phyloP scores from a whole-genome alignment of 495 filamentous ascomycete species.

The Aspergillus steynii region DNA sequence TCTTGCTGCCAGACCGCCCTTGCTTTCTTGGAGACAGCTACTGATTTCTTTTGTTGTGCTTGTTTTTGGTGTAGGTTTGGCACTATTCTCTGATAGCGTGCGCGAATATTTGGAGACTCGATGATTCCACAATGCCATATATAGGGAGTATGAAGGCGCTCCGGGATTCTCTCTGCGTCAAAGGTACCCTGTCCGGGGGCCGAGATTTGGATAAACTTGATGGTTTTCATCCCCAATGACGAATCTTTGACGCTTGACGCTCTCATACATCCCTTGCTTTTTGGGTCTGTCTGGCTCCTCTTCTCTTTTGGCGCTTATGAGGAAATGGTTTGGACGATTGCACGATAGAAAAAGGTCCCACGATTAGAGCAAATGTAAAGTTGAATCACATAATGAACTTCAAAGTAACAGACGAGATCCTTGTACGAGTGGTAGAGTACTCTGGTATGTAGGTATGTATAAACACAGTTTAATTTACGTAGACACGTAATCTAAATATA shows the following conservation, averaged over 20 bases:
- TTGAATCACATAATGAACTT: constrained; percentile 12
- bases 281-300: constrained; percentile 3
- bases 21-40: constrained; percentile 28
- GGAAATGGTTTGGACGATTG: constrained; percentile 24
- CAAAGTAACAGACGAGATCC: neutral
- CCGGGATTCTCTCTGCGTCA: neutral
- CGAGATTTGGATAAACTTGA: neutral
- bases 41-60: constrained; percentile 45
- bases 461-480: neutral
- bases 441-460: no score
- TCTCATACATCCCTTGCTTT: neutral
- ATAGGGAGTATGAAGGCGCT: constrained; percentile 9
- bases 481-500: neutral
- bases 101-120: constrained; percentile 19
- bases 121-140: constrained; percentile 11
- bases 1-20: constrained; percentile 17
- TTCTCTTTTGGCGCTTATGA: constrained; percentile 5
- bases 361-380: constrained; percentile 23
- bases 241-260: neutral
- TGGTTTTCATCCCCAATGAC: neutral
- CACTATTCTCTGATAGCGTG: constrained; percentile 50
- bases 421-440: no score
- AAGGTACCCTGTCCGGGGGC: neutral
- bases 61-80: constrained; percentile 50
- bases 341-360: constrained; percentile 23